Base-by-base conservation (phyloP, 306 rosid species). In the Malus sylvestris region DNA sequence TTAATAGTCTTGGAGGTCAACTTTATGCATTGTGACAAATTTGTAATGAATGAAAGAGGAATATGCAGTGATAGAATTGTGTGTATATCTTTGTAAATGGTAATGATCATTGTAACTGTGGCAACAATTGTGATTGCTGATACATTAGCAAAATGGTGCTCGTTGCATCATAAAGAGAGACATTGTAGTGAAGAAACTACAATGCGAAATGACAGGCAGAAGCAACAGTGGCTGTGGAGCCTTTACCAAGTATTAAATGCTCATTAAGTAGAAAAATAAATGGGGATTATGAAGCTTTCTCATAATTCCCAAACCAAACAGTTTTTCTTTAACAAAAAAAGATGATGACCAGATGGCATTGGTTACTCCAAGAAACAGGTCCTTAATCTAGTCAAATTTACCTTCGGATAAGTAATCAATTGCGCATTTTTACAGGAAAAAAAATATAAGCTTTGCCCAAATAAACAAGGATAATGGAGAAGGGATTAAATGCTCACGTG, bases 401-500 rank as follows among this genome's bases (percentile, higher is more conserved):
- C 38, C 16, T 14, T 8, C 40, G 20, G n/a, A 62, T 29, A 13
- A 64, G 68, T 38, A 29, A 38, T 20, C 70, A 77, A 35, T 30
- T 23, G 20, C 38, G 13, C 20, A 62, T 59, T 69, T 75, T 62
- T 60, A 62, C 38, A 58, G 46, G 25, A 13, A 59, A 62, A 62
- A 25, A 49, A 4, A 53, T 8, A 42, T 33, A 35, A 76, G 42
- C 35, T 15, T 14, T 38, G 19, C 72, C 64, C 59, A 49, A 44
- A 62, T n/a, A 52, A 83, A 70, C 40, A 61, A 73, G 10, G 51
- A 65, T 13, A 59, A 60, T 45, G 58, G 8, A 42, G 44, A 59
- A 23, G 76, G 69, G 80, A 76, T 82, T 18, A 66, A 79, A 62
- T 68, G 72, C 92, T 84, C 85, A 89, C 97, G n/a, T 75, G 88